Conservation (phyloP, 805 yeast genomes). For the Millerago galiae region DNA sequence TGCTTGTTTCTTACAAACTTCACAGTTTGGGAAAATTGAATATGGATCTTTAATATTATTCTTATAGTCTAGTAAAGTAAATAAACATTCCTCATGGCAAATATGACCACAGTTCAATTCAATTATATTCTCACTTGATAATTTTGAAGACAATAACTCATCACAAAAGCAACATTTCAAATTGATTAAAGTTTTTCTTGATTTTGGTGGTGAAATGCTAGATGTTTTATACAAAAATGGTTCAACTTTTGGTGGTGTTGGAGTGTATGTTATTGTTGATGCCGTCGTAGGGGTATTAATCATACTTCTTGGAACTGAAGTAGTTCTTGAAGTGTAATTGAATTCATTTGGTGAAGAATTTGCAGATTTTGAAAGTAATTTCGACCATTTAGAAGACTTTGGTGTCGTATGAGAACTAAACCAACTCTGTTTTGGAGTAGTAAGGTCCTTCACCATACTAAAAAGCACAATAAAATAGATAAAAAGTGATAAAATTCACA, state of each 20-base stretch:
- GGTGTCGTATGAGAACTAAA: background rate
- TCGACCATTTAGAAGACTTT: conserved; percentile 16
- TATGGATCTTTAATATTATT: conserved; percentile 4
- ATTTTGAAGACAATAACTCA: conserved; percentile 32
- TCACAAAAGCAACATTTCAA: conserved; percentile 37
- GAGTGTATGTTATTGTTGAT: background rate
- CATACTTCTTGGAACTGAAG: conserved; percentile 14
- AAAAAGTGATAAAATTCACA: too few species aligned
- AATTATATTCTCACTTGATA: conserved; percentile 31
- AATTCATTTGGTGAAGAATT: conserved; percentile 1
- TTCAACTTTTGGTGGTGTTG: conserved; percentile 11
- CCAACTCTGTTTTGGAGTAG: conserved; percentile 1
- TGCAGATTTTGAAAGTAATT: conserved; percentile 9
- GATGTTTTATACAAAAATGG: conserved; percentile 12
- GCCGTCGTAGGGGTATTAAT: conserved; percentile 1
- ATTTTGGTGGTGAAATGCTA: conserved; percentile 7
- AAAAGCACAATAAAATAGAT: too few species aligned
- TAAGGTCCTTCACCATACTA: conserved; percentile 4
- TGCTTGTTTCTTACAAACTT: conserved; percentile 14
- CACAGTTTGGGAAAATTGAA: conserved; percentile 21
- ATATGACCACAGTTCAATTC: conserved; percentile 38
- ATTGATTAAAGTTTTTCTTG: conserved; percentile 15
- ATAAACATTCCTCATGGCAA: conserved; percentile 41
- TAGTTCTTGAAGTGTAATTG: conserved; percentile 12
- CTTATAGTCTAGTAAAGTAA: conserved; percentile 16